A percentile compares a stretch with the other conserved stretches of the same genome.
phyloP scores from a whole-genome alignment of 495 filamentous ascomycete species.

The Penicillium coprophilum region DNA sequence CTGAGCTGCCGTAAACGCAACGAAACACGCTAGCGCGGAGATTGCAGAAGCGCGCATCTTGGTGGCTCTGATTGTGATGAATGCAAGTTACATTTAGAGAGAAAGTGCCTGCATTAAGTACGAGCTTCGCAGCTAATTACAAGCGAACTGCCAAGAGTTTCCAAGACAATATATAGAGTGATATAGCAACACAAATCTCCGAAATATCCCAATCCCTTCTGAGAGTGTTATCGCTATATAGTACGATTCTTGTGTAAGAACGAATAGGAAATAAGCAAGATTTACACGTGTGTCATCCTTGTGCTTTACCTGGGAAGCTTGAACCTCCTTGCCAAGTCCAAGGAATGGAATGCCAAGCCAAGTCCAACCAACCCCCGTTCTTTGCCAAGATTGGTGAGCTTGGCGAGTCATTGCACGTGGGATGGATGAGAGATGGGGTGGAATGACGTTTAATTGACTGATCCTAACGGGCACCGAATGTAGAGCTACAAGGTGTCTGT shows the following conservation, averaged over 20 bases:
- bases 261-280: constrained; percentile 7
- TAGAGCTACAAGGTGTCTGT: background rate
- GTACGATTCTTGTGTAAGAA: background rate
- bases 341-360: constrained; percentile 8
- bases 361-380: background rate
- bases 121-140: background rate
- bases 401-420: constrained; percentile 3
- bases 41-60: constrained; percentile 29
- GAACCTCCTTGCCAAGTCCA: constrained; percentile 8
- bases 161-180: background rate
- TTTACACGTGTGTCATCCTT: constrained; percentile 16
- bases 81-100: background rate
- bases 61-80: constrained; percentile 5
- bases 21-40: constrained; percentile 21
- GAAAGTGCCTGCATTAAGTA: background rate
- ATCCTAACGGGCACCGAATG: background rate
- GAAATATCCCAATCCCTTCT: background rate
- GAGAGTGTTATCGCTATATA: background rate
- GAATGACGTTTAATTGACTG: background rate
- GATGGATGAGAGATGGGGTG: background rate
- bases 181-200: constrained; percentile 8
- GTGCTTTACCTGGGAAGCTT: constrained; percentile 11
- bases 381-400: background rate
- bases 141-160: background rate
- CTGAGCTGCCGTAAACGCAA: constrained; percentile 47